phyloP scores from a whole-genome alignment of 192 early-diverging fungal species.

The Mortierella antarctica region DNA sequence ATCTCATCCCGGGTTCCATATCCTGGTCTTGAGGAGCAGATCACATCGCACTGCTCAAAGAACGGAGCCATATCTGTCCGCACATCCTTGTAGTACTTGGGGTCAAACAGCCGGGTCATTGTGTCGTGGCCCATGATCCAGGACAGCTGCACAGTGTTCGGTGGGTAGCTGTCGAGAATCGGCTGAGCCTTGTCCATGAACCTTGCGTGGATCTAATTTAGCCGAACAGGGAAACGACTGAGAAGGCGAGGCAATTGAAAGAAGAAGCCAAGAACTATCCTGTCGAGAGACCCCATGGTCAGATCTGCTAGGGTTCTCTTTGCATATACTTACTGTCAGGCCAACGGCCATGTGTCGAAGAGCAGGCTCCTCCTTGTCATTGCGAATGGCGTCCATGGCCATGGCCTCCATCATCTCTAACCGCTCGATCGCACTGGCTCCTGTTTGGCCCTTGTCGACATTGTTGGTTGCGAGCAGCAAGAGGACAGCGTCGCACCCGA shows the following conservation, averaged over 20 bases:
- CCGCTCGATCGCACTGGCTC: slow-evolving; percentile 68
- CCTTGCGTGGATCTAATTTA: slow-evolving; percentile 56
- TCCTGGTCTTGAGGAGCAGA: slow-evolving; percentile 61
- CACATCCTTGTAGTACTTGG: slow-evolving; percentile 74
- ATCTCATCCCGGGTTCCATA: slow-evolving; percentile 48
- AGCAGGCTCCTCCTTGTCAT: slow-evolving; percentile 38
- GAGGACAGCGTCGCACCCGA: slow-evolving; percentile 68
- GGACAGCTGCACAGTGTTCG: slow-evolving; percentile 50
- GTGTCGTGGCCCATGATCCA: slow-evolving; percentile 90
- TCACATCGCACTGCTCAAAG: slow-evolving; percentile 60
- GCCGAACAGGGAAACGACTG: background rate
- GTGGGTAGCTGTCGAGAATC: slow-evolving; percentile 40
- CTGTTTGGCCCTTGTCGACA: slow-evolving; percentile 72
- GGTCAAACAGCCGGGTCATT: slow-evolving; percentile 77
- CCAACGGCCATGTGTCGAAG: slow-evolving; percentile 47
- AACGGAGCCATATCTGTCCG: slow-evolving; percentile 62
- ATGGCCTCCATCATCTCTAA: slow-evolving; percentile 78
- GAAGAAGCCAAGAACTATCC: no score
- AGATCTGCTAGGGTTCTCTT: background rate
- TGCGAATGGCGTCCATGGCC: slow-evolving; percentile 48
- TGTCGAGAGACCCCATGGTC: background rate
- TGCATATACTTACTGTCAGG: slow-evolving; percentile 20
- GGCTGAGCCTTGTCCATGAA: slow-evolving; percentile 78
- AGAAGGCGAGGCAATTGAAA: background rate
- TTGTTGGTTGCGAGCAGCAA: slow-evolving; percentile 74